phyloP scores from a whole-genome alignment of 495 filamentous ascomycete species.

The Hypomontagnella submonticulosa region DNA sequence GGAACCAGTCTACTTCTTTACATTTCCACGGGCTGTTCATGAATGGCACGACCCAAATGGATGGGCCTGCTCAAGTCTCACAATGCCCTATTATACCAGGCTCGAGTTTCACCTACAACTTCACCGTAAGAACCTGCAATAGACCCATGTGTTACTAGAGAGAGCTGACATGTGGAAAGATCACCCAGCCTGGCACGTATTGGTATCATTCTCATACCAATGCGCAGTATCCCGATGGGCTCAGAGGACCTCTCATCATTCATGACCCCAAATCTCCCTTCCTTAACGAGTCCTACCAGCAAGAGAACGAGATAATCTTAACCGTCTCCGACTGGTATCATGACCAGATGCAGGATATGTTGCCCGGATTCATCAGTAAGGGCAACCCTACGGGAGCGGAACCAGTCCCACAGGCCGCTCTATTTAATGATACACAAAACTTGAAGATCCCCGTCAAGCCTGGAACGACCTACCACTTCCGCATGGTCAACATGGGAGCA shows the following conservation, averaged over 20 bases:
- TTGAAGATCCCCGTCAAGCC: conserved; percentile 64
- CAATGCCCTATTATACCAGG: conserved; percentile 77
- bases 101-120: conserved; percentile 75
- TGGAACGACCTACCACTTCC: conserved; percentile 83
- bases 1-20: conserved; percentile 73
- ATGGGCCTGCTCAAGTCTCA: conserved; percentile 72
- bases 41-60: conserved; percentile 78
- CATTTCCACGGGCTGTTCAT: conserved; percentile 84
- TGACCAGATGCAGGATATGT: conserved; percentile 67
- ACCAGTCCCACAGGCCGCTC: conserved; percentile 71
- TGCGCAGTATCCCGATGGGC: conserved; percentile 80
- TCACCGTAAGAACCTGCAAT: conserved; percentile 65
- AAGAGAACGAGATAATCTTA: conserved; percentile 73
- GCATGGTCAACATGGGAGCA: conserved; percentile 76
- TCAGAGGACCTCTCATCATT: conserved; percentile 76
- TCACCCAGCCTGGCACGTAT: conserved; percentile 78
- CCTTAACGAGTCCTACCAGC: conserved; percentile 55
- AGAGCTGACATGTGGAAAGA: conserved; percentile 47
- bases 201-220: conserved; percentile 84
- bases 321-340: conserved; percentile 77
- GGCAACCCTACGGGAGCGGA: conserved; percentile 70
- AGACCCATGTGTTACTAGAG: background rate
- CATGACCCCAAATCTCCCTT: conserved; percentile 73
- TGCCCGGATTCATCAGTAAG: conserved; percentile 66
- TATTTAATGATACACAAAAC: conserved; percentile 76